Base-by-base conservation (phyloP, 192 early-diverging fungal species). In the Entomortierella beljakovae region DNA sequence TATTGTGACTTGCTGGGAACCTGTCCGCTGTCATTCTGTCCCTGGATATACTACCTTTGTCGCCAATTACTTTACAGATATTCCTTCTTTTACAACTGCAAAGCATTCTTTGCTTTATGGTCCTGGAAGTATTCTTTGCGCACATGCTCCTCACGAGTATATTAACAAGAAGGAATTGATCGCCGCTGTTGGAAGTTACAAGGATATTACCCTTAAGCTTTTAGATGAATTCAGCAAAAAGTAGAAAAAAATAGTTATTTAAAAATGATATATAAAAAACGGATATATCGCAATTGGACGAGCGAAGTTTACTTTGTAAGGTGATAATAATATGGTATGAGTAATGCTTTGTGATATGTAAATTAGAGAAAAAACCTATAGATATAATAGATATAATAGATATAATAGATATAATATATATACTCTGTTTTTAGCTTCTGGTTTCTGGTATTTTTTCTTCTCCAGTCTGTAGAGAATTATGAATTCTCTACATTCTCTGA, bases 91-190 rank as follows among this genome's bases (percentile, higher is more conserved):
- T 57, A 66, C 54, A 29, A 43, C 66, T 13, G 71, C 81, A 0
- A 70, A 76, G 28, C 62, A 75, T 22, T 68, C 81, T 5, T 61
- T 76, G 48, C 55, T 82, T 2, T 82, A 54, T 40, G 81, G 81
- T 3, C 81, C 81, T 40, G 81, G 81, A 35, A 77, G 73, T 6
- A 82, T 82, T 29, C 62, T 75, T 3, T 73, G 70, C 29, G 81
- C 81, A 10, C 81, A 82, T 53, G 81, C 71, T 2, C 71, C 70
- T 1, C 61, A 82, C 46, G 81, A 82, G 73, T 75, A 58, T 33
- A 75, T 82, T 42, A 75, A 64, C 52, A 82, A 82, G 71, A 73
- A 75, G 64, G 71, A 82, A 46, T 38, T 82, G 50, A 70, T 82
- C 26, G 67, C 71, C 0, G 58, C 71, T 7, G 81, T 82, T 6